Evolutionary conservation across 2,329 filamentous ascomycete genomes (phyloP).

Genomic region (Cladosporium phlei): DNA sequence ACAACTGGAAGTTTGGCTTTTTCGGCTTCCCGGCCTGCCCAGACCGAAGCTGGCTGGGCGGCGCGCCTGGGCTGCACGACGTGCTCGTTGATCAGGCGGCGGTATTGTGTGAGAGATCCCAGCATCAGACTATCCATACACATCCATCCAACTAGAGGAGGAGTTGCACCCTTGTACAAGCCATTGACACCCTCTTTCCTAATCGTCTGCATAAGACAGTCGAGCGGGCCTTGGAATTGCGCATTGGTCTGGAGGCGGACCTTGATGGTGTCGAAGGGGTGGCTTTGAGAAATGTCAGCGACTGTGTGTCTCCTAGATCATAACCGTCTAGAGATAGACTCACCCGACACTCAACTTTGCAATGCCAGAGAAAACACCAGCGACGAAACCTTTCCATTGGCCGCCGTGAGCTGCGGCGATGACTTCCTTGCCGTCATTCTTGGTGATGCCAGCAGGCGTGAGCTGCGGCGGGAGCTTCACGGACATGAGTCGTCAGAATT

Average conservation of each 20-base stretch:
- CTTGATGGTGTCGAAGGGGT: constrained; percentile 92
- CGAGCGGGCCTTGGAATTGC: constrained; percentile 79
- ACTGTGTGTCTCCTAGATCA: background rate
- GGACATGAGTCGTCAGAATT: constrained; percentile 13
- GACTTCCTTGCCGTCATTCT: constrained; percentile 17
- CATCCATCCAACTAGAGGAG: constrained; percentile 95
- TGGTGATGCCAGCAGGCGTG: constrained; percentile 18
- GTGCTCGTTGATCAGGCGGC: constrained; percentile 73
- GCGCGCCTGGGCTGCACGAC: constrained; percentile 58
- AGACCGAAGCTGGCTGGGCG: constrained; percentile 17
- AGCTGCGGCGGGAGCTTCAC: constrained; percentile 26
- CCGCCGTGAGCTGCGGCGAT: constrained; percentile 14
- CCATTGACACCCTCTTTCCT: constrained; percentile 78
- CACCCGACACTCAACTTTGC: constrained; percentile 74
- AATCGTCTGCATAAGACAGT: constrained; percentile 80
- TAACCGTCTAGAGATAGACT: constrained; percentile 25
- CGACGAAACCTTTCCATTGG: constrained; percentile 59
- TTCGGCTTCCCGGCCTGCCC: constrained; percentile 30
- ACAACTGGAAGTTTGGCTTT: constrained; percentile 60
- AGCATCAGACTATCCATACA: constrained; percentile 95
- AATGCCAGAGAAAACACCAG: constrained; percentile 91
- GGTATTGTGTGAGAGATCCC: constrained; percentile 85
- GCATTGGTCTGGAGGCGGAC: constrained; percentile 76
- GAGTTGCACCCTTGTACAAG: constrained; percentile 90
- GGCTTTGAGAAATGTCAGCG: constrained; percentile 41